A percentile compares a stretch with the other conserved stretches of the same genome.
Evolutionary conservation across 2,329 filamentous ascomycete genomes (phyloP).

Genomic region (Lecanoromycetidae sp.): DNA sequence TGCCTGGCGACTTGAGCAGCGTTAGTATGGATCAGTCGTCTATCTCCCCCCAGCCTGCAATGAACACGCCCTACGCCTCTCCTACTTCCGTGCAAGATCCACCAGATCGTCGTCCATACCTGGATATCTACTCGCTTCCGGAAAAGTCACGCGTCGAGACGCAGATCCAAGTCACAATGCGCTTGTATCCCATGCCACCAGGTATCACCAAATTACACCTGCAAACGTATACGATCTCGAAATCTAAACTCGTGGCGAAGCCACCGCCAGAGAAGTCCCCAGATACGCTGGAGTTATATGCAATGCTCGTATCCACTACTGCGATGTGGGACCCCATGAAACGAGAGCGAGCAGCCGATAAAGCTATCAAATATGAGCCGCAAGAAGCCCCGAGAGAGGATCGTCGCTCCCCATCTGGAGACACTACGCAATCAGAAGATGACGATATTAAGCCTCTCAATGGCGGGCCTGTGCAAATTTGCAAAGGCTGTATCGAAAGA

Average conservation of each 20-base stretch:
- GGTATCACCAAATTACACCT: slow-evolving; percentile 73
- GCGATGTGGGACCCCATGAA: slow-evolving; percentile 66
- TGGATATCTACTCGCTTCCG: slow-evolving; percentile 56
- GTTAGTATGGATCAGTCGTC: not conserved
- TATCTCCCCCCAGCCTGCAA: slow-evolving; percentile 1
- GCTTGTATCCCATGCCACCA: slow-evolving; percentile 59
- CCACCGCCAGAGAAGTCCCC: slow-evolving; percentile 51
- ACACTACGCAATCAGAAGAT: slow-evolving; percentile 38
- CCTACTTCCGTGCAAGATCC: slow-evolving; percentile 25
- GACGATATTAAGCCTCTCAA: slow-evolving; percentile 64
- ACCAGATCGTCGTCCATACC: slow-evolving; percentile 29
- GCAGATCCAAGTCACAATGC: slow-evolving; percentile 80
- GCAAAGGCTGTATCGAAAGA: slow-evolving; percentile 76
- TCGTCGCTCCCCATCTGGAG: not conserved
- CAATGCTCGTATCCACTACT: slow-evolving; percentile 79
- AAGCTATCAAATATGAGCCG: slow-evolving; percentile 39
- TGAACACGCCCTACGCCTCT: slow-evolving; percentile 19
- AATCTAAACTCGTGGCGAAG: slow-evolving; percentile 79
- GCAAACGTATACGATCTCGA: slow-evolving; percentile 82
- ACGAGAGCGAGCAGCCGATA: slow-evolving; percentile 53
- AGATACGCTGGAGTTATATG: slow-evolving; percentile 68
- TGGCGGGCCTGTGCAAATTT: slow-evolving; percentile 90
- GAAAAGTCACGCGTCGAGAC: slow-evolving; percentile 90
- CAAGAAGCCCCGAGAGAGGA: slow-evolving; percentile 27
- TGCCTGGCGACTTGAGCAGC: not conserved